These are phyloP conservation scores for Echium plantagineum DNA, from an alignment of 257 asterid genomes.

Conservation along the genomic window DNA sequence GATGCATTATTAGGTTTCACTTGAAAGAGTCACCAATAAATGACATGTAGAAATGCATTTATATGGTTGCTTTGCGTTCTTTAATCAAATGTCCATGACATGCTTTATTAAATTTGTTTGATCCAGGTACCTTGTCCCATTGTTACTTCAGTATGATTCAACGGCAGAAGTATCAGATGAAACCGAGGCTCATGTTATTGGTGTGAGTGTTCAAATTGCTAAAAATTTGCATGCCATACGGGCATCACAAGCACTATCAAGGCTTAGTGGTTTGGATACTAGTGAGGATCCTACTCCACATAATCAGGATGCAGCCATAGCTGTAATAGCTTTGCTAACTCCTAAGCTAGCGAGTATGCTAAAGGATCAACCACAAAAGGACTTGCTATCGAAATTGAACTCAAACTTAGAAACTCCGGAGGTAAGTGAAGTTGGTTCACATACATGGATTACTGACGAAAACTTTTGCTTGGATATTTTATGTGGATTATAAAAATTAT, in stretches of 20 bases:
- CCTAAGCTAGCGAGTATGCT: conserved; percentile 95
- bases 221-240: conserved; percentile 79
- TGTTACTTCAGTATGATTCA: conserved; percentile 90
- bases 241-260: conserved; percentile 75
- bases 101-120: conserved; percentile 9
- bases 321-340: conserved; percentile 74
- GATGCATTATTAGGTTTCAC: not conserved
- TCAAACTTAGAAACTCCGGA: conserved; percentile 92
- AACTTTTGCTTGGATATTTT: not conserved
- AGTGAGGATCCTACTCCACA: conserved; percentile 55
- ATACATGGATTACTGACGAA: not conserved
- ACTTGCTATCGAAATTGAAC: conserved; percentile 60
- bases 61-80: not conserved
- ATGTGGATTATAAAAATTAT: not conserved
- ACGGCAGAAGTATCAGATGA: conserved; percentile 86
- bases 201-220: conserved; percentile 91
- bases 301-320: conserved; percentile 62
- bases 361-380: conserved; percentile 59
- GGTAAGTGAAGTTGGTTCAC: conserved; percentile 30
- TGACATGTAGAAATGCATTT: not conserved
- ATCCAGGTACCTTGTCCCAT: conserved; percentile 83
- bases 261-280: conserved; percentile 70
- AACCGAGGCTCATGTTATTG: conserved; percentile 82
- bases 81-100: not conserved
- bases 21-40: not conserved